Percentiles rank a stretch among this genome's conserved stretches.
Evolutionary conservation across 1,284 basidiomycete species (phyloP).

Genomic region (Austropuccinia psidii): DNA sequence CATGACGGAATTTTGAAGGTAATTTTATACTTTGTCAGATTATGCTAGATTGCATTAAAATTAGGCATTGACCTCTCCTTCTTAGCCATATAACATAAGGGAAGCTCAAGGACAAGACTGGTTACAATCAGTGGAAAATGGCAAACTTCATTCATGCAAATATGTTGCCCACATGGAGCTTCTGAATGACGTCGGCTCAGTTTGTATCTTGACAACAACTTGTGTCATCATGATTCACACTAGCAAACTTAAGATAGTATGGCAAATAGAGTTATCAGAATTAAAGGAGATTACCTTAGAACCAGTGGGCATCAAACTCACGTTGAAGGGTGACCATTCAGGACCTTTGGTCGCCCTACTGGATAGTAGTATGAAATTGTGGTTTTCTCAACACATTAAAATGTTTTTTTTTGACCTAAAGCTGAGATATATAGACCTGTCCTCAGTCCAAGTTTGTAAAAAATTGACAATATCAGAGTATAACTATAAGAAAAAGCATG

Average conservation of each 20-base stretch:
- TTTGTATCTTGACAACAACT: conserved; percentile 70
- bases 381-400: conserved; percentile 56
- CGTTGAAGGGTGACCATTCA: conserved; percentile 53
- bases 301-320: conserved; percentile 77
- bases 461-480: too few species aligned
- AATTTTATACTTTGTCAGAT: conserved; percentile 49
- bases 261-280: conserved; percentile 83
- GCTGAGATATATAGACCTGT: too few species aligned
- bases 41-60: too few species aligned
- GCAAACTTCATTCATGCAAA: conserved; percentile 68
- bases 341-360: conserved; percentile 55
- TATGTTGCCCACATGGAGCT: conserved; percentile 89
- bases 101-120: conserved; percentile 94
- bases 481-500: too few species aligned
- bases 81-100: conserved; percentile 71
- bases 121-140: conserved; percentile 84
- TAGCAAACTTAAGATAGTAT: conserved; percentile 72
- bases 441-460: too few species aligned
- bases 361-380: conserved; percentile 53
- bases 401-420: conserved; percentile 36
- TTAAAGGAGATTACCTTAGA: conserved; percentile 82
- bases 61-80: conserved; percentile 5
- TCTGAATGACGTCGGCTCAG: conserved; percentile 65
- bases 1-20: conserved; percentile 76
- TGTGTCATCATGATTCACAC: conserved; percentile 78